A percentile compares a stretch with the other conserved stretches of the same genome.
Conservation (phyloP, 106 monocot genomes). For the Allium sativum region DNA sequence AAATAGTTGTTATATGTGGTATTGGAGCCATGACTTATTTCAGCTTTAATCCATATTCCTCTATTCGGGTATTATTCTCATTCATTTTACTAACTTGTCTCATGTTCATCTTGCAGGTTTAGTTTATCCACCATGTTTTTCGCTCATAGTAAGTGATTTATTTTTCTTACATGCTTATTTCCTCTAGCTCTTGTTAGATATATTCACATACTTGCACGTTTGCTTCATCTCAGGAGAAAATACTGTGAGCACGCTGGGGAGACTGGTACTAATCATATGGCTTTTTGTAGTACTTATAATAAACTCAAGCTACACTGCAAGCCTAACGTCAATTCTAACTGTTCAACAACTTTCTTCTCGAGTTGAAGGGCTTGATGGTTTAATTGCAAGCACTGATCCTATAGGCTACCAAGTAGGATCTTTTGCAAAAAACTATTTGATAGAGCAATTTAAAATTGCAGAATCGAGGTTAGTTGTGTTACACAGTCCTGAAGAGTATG, state of each 20-base stretch:
- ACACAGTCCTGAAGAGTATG: constrained; percentile 51
- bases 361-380: constrained; percentile 60
- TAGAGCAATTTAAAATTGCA: constrained; percentile 55
- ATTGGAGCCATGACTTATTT: too few relatives aligned
- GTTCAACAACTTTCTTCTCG: constrained; percentile 74
- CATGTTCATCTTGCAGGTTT: constrained; percentile 54
- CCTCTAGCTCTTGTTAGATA: too few relatives aligned
- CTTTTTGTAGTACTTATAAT: constrained; percentile 84
- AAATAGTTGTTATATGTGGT: too few relatives aligned
- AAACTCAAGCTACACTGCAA: constrained; percentile 95
- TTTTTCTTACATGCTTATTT: too few relatives aligned
- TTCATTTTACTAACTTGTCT: too few relatives aligned
- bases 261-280: constrained; percentile 81
- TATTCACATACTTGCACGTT: too few relatives aligned
- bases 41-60: too few relatives aligned
- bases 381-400: constrained; percentile 48
- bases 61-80: too few relatives aligned
- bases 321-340: constrained; percentile 86
- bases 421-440: constrained; percentile 64
- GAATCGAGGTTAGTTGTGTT: constrained; percentile 49
- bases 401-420: constrained; percentile 83
- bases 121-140: constrained; percentile 98
- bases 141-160: constrained; percentile 74
- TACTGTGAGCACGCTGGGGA: constrained; percentile 63
- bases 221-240: constrained; percentile 47